Conservation (phyloP, 768 basidiomycete species). For the Chalciporus sphaerocephalus region DNA sequence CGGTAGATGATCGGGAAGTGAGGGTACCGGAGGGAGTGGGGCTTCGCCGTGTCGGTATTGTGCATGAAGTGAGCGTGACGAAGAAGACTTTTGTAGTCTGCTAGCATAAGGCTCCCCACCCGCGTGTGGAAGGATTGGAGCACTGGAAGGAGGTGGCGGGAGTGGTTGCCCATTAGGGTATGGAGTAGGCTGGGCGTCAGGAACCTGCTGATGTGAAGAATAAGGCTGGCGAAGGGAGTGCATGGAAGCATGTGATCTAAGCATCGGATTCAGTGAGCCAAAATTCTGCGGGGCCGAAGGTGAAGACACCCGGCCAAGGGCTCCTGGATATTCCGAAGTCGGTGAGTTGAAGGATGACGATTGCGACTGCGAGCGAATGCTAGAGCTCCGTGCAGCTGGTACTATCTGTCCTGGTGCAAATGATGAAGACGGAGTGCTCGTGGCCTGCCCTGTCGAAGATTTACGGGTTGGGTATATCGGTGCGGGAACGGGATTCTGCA, state of each 20-base stretch:
- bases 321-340: conserved; percentile 19
- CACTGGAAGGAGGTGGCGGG: conserved; percentile 11
- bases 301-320: conserved; percentile 16
- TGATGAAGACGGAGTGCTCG: conserved; percentile 29
- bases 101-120: conserved; percentile 46
- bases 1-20: conserved; percentile 32
- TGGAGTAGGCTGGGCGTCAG: conserved; percentile 17
- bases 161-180: conserved; percentile 12
- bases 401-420: conserved; percentile 35
- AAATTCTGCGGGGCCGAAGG: conserved; percentile 12
- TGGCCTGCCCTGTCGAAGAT: conserved; percentile 19
- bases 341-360: conserved; percentile 21
- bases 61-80: conserved; percentile 55
- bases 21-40: conserved; percentile 36
- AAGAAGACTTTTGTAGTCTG: conserved; percentile 48
- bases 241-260: conserved; percentile 22
- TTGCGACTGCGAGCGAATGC: conserved; percentile 24
- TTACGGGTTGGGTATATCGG: conserved; percentile 19
- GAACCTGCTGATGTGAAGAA: conserved; percentile 16
- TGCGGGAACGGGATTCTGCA: conserved; percentile 18
- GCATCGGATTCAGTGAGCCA: conserved; percentile 6
- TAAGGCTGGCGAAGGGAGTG: conserved; percentile 30
- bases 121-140: conserved; percentile 30
- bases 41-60: conserved; percentile 43
- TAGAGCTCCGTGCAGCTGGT: conserved; percentile 38